These are phyloP conservation scores for Nothopassalora personata DNA, from an alignment of 2,329 filamentous ascomycete genomes.

Conservation along the genomic window DNA sequence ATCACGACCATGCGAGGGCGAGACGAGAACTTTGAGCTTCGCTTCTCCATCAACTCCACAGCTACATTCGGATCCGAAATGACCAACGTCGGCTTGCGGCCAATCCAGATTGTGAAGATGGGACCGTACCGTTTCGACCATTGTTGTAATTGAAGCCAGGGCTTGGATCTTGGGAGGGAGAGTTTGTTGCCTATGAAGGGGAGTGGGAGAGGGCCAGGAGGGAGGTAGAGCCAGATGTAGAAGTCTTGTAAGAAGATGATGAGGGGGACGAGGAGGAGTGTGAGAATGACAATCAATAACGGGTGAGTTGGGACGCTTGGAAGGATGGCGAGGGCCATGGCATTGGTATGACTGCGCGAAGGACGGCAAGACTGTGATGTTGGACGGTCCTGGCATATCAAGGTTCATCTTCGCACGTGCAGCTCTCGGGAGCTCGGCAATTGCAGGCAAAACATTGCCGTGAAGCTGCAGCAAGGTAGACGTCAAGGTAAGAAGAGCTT, in stretches of 20 bases:
- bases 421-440: neutral
- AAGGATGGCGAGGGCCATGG: slow-evolving; percentile 2
- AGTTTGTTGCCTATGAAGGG: slow-evolving; percentile 43
- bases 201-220: slow-evolving; percentile 43
- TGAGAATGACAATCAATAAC: slow-evolving; percentile 16
- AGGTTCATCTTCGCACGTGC: no score
- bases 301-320: slow-evolving; percentile 22
- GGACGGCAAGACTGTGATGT: slow-evolving; percentile 3
- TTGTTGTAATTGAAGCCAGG: slow-evolving; percentile 40
- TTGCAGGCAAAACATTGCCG: slow-evolving; percentile 4
- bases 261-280: slow-evolving; percentile 13
- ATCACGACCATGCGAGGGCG: slow-evolving; percentile 42
- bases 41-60: slow-evolving; percentile 40
- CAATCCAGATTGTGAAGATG: slow-evolving; percentile 47
- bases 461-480: neutral
- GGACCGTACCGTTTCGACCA: slow-evolving; percentile 44
- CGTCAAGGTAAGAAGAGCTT: neutral
- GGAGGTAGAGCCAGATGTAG: slow-evolving; percentile 38
- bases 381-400: neutral
- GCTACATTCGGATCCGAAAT: slow-evolving; percentile 43
- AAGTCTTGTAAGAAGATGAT: slow-evolving; percentile 31
- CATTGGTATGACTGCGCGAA: neutral
- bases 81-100: slow-evolving; percentile 42
- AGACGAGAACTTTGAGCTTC: slow-evolving; percentile 31
- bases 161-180: slow-evolving; percentile 30